phyloP scores from a whole-genome alignment of 192 early-diverging fungal species.

The Coemansia sp. region DNA sequence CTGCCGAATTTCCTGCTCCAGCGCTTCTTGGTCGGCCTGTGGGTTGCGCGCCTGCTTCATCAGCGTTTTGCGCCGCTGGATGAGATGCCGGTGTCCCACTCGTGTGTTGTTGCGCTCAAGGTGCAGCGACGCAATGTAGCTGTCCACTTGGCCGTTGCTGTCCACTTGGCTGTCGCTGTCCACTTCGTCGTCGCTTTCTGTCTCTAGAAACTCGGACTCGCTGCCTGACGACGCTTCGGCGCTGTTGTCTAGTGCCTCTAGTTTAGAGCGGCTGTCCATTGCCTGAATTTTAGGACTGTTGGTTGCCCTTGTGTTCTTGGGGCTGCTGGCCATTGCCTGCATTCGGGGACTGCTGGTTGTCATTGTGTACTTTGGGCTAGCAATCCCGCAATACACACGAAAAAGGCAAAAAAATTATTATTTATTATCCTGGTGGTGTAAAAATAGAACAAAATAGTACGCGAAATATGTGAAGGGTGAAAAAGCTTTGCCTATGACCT shows the following conservation, averaged over 20 bases:
- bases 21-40: conserved; percentile 42
- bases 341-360: conserved; percentile 2
- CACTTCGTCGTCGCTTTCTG: neutral
- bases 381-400: neutral
- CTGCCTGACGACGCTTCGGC: neutral
- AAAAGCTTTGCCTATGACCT: neutral
- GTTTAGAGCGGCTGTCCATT: neutral
- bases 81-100: neutral
- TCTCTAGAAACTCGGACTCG: neutral
- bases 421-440: neutral
- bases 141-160: conserved; percentile 17
- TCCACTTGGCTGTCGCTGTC: neutral
- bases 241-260: neutral
- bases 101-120: conserved; percentile 46
- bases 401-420: neutral
- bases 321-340: neutral
- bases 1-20: conserved; percentile 46
- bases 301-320: neutral
- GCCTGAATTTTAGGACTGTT: neutral
- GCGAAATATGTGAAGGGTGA: neutral
- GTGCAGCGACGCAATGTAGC: conserved; percentile 41
- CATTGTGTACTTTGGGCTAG: neutral
- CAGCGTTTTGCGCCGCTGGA: conserved; percentile 45
- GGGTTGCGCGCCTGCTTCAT: conserved; percentile 46
- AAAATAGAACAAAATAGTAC: conserved; percentile 5